Evolutionary conservation across 176 grass and related monocot genomes (phyloP).

Genomic region (Avena atlantica): DNA sequence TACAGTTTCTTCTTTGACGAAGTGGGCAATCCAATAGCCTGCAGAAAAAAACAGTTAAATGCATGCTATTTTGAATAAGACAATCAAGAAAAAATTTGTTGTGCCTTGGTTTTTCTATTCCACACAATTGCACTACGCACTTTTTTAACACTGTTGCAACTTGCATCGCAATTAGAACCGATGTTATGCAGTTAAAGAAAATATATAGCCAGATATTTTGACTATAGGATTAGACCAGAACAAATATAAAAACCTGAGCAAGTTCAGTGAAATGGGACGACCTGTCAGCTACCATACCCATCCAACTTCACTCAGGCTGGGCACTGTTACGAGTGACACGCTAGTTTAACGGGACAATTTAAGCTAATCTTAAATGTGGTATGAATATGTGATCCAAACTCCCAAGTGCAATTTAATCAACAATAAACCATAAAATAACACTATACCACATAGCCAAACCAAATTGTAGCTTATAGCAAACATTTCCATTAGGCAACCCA

Average conservation of each 20-base stretch:
- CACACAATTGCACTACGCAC: conserved; percentile 1
- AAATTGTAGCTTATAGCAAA: conserved; percentile 15
- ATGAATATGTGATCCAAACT: conserved; percentile 11
- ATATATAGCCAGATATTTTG: not conserved
- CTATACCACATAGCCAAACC: conserved; percentile 7
- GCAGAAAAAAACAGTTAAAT: conserved; percentile 40
- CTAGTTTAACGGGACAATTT: conserved; percentile 2
- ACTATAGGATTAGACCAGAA: not conserved
- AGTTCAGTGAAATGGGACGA: not conserved
- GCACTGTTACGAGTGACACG: not conserved
- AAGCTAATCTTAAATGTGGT: conserved; percentile 5
- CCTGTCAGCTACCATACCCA: not conserved
- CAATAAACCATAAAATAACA: conserved; percentile 5
- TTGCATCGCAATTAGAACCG: not conserved
- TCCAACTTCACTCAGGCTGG: not conserved
- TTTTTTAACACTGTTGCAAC: conserved; percentile 16
- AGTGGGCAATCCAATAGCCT: conserved; percentile 79
- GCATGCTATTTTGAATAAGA: conserved; percentile 31
- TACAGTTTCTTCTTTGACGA: conserved; percentile 86
- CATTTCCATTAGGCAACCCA: conserved; percentile 17
- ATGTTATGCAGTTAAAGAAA: too few species aligned
- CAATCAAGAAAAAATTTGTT: not conserved
- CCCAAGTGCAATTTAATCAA: conserved; percentile 13
- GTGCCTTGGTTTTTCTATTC: conserved; percentile 11
- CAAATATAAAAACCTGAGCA: not conserved